Evolutionary conservation across 2,329 filamentous ascomycete species (phyloP).

Genomic region (Chaetomiaceae sp.): DNA sequence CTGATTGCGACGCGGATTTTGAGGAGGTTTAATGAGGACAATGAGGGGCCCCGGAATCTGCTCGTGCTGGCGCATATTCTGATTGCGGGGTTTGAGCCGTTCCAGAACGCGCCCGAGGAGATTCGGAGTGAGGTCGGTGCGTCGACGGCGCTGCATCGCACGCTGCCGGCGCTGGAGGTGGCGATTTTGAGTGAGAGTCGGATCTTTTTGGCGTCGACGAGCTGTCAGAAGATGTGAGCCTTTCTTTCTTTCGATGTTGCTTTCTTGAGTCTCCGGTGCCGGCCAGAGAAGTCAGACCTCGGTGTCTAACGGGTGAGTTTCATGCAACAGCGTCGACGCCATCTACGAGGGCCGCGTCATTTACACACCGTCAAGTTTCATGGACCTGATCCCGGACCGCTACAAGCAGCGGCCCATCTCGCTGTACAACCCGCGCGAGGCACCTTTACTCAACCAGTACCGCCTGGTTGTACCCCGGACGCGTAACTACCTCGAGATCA

Average conservation of each 20-base stretch:
- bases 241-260: no score
- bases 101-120: constrained; percentile 70
- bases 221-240: constrained; percentile 65
- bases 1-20: constrained; percentile 72
- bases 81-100: constrained; percentile 77
- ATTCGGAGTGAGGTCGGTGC: constrained; percentile 53
- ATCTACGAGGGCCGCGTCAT: constrained; percentile 76
- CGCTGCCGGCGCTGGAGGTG: constrained; percentile 71
- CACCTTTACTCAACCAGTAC: constrained; percentile 76
- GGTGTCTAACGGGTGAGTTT: not conserved
- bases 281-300: not conserved
- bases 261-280: no score
- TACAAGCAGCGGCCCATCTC: constrained; percentile 81
- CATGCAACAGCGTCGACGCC: constrained; percentile 56
- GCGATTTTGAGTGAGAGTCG: constrained; percentile 80
- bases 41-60: constrained; percentile 62
- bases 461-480: constrained; percentile 76
- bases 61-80: constrained; percentile 71
- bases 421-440: constrained; percentile 69
- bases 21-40: constrained; percentile 71
- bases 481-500: constrained; percentile 66
- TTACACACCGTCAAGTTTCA: constrained; percentile 74
- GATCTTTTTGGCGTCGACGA: constrained; percentile 67
- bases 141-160: constrained; percentile 46
- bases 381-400: constrained; percentile 78